These are phyloP conservation scores for Phytophthora pluvialis DNA, from an alignment of 352 stramenopile genomes.

Conservation along the genomic window DNA sequence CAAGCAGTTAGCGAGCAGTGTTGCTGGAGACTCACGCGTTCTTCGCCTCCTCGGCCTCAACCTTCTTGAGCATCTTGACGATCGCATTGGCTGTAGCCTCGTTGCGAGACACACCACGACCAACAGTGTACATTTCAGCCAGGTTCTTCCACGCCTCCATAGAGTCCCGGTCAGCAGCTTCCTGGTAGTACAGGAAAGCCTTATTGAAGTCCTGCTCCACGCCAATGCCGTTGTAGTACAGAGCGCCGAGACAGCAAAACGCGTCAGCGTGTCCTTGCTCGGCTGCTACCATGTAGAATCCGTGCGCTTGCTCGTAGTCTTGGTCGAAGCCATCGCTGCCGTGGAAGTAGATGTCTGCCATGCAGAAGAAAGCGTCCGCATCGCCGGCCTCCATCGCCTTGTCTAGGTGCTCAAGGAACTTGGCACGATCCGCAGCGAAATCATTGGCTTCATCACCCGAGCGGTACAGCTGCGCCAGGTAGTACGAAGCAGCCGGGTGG, in stretches of 20 bases:
- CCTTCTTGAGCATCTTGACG: slow-evolving; percentile 86
- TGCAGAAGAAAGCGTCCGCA: slow-evolving; percentile 82
- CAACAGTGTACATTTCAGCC: slow-evolving; percentile 86
- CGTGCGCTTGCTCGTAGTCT: slow-evolving; percentile 68
- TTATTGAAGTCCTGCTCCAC: slow-evolving; percentile 74
- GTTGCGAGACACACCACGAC: slow-evolving; percentile 78
- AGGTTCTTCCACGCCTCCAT: slow-evolving; percentile 91
- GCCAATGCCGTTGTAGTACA: slow-evolving; percentile 83
- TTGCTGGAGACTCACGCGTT: slow-evolving; percentile 14
- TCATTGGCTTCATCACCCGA: slow-evolving; percentile 66
- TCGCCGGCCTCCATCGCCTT: slow-evolving; percentile 66
- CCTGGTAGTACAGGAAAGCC: slow-evolving; percentile 90
- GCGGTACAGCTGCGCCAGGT: slow-evolving; percentile 88
- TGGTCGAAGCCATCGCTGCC: slow-evolving; percentile 78
- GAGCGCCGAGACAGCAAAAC: slow-evolving; percentile 79
- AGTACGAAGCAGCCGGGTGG: slow-evolving; percentile 81
- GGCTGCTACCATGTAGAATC: slow-evolving; percentile 77
- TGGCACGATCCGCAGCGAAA: slow-evolving; percentile 52
- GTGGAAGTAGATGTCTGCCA: slow-evolving; percentile 89
- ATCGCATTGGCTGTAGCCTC: slow-evolving; percentile 83
- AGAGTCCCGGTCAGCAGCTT: slow-evolving; percentile 81
- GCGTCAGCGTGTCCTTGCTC: slow-evolving; percentile 72
- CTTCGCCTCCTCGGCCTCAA: slow-evolving; percentile 40
- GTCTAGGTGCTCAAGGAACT: slow-evolving; percentile 74
- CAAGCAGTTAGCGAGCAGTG: not conserved